These are phyloP conservation scores for Euphorbia celastroides DNA, from an alignment of 441 rosid species.

Conservation along the genomic window DNA sequence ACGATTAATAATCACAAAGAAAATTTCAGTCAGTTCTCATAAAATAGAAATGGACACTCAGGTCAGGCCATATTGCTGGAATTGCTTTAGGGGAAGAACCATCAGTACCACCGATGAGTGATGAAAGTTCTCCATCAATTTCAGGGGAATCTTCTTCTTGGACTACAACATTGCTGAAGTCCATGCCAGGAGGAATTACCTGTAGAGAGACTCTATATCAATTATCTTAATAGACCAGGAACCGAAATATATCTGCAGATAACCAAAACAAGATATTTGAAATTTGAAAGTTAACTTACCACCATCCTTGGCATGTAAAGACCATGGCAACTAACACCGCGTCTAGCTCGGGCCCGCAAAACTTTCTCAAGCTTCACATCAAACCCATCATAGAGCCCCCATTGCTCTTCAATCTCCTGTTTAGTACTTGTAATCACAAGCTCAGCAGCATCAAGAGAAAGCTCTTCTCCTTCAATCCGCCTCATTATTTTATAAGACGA, in stretches of 20 bases:
- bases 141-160: conserved; percentile 92
- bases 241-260: not conserved
- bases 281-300: conserved; percentile 37
- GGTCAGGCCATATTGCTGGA: conserved; percentile 91
- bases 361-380: conserved; percentile 96
- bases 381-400: conserved; percentile 98
- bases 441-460: conserved; percentile 93
- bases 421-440: conserved; percentile 92
- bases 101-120: conserved; percentile 53
- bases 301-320: conserved; percentile 96
- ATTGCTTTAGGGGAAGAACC: conserved; percentile 85
- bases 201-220: conserved; percentile 23
- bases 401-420: conserved; percentile 95
- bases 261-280: too few relatives aligned
- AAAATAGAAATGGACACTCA: conserved; percentile 32
- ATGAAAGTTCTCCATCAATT: conserved; percentile 64
- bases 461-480: conserved; percentile 94
- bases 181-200: conserved; percentile 99
- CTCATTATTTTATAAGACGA: conserved; percentile 89
- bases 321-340: conserved; percentile 92
- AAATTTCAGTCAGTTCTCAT: not conserved
- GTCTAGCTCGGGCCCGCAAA: conserved; percentile 89
- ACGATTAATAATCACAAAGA: not conserved
- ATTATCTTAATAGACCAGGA: conserved; percentile 9
- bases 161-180: conserved; percentile 82